Conservation (phyloP, 352 stramenopile genomes). For the Globisporangium carolinianum region DNA sequence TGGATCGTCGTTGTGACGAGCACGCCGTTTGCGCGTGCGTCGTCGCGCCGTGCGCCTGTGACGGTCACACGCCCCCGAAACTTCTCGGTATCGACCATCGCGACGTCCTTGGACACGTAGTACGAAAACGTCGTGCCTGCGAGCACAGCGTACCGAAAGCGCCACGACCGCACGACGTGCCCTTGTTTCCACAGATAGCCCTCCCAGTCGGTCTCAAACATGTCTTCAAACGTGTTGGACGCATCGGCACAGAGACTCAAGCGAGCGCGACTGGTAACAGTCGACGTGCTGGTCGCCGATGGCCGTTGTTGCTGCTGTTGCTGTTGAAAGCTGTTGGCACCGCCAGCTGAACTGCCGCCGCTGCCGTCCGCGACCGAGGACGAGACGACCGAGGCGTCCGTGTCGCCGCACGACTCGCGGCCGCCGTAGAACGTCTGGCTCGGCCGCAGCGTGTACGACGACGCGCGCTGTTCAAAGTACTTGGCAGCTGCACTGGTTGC, state of each 20-base stretch:
- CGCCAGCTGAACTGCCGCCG: slow-evolving; percentile 17
- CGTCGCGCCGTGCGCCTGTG: slow-evolving; percentile 61
- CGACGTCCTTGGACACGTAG: slow-evolving; percentile 77
- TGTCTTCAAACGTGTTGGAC: slow-evolving; percentile 68
- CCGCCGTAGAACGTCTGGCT: slow-evolving; percentile 60
- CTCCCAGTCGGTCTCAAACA: slow-evolving; percentile 86
- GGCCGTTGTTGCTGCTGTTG: slow-evolving; percentile 1
- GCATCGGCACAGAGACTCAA: slow-evolving; percentile 67
- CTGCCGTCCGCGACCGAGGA: slow-evolving; percentile 49
- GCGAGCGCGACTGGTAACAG: slow-evolving; percentile 18
- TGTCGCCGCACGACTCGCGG: slow-evolving; percentile 26
- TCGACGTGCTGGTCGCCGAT: neutral
- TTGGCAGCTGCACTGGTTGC: slow-evolving; percentile 10
- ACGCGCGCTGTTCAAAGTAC: slow-evolving; percentile 17
- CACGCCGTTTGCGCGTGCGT: slow-evolving; percentile 60
- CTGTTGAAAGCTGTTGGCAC: slow-evolving; percentile 10
- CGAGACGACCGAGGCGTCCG: slow-evolving; percentile 53
- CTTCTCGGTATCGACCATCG: slow-evolving; percentile 75
- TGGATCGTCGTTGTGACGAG: slow-evolving; percentile 84
- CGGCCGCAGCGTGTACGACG: slow-evolving; percentile 50
- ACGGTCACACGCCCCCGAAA: slow-evolving; percentile 76
- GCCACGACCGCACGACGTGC: slow-evolving; percentile 81
- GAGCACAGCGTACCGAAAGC: slow-evolving; percentile 77
- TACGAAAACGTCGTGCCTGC: slow-evolving; percentile 77
- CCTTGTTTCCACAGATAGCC: slow-evolving; percentile 86